These are phyloP conservation scores for Gentiana straminea DNA, from an alignment of 257 asterid genomes.

Conservation along the genomic window DNA sequence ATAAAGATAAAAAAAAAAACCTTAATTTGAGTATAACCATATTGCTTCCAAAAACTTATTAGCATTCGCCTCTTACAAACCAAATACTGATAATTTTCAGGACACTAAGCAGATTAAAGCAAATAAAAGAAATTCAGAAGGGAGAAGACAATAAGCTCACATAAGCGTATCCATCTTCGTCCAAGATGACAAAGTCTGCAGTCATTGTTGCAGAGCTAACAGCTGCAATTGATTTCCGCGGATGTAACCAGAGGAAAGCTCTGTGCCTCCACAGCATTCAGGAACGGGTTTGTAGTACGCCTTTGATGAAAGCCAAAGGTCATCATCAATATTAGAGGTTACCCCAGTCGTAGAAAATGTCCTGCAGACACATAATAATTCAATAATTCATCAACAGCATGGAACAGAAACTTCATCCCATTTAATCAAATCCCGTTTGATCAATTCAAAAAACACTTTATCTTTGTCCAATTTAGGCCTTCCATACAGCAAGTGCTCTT, in stretches of 20 bases:
- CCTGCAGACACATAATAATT: constrained; percentile 30
- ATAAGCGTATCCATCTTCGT: constrained; percentile 61
- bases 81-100: too few species aligned
- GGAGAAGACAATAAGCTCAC: constrained; percentile 29
- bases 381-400: constrained; percentile 4
- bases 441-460: constrained; percentile 33
- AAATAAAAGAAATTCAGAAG: constrained; percentile 1
- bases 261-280: constrained; percentile 96
- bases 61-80: too few species aligned
- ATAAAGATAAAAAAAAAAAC: too few species aligned
- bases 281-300: constrained; percentile 63
- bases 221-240: constrained; percentile 63
- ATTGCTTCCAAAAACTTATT: neutral
- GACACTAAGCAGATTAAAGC: too few species aligned
- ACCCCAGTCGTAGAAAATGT: constrained; percentile 72
- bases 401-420: neutral
- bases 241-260: constrained; percentile 75
- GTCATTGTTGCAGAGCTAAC: constrained; percentile 76
- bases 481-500: constrained; percentile 74
- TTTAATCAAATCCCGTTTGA: neutral
- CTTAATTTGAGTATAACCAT: neutral
- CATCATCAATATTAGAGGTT: constrained; percentile 81
- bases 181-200: constrained; percentile 61
- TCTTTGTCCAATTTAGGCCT: constrained; percentile 81
- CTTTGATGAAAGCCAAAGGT: constrained; percentile 92